These are phyloP conservation scores for Cystofilobasidium bisporidii DNA, from an alignment of 768 basidiomycete species.

Conservation along the genomic window DNA sequence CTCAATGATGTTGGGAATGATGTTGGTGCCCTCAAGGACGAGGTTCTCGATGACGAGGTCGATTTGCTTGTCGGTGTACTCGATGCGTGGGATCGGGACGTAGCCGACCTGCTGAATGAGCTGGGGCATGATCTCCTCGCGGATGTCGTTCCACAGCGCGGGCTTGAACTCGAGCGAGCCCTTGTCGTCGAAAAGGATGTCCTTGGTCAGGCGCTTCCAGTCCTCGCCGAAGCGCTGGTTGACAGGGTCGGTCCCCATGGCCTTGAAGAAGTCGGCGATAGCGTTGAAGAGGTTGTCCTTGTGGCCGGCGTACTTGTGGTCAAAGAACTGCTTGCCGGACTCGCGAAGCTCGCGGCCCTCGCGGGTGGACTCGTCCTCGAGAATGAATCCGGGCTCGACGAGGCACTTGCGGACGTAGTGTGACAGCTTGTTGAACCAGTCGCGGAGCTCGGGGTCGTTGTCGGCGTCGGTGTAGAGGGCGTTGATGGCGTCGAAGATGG, in stretches of 20 bases:
- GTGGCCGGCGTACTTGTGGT: slow-evolving; percentile 60
- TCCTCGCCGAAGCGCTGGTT: slow-evolving; percentile 56
- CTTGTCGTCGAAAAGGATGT: slow-evolving; percentile 58
- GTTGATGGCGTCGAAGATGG: slow-evolving; percentile 60
- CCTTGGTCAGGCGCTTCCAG: slow-evolving; percentile 61
- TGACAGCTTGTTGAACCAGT: slow-evolving; percentile 61
- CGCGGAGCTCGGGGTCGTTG: slow-evolving; percentile 61
- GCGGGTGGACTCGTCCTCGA: slow-evolving; percentile 63
- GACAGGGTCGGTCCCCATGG: slow-evolving; percentile 56
- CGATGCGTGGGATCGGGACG: slow-evolving; percentile 66
- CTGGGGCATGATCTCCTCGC: slow-evolving; percentile 68
- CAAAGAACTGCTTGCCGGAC: slow-evolving; percentile 66
- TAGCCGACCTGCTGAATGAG: slow-evolving; percentile 59
- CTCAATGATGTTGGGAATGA: slow-evolving; percentile 58
- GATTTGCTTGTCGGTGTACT: slow-evolving; percentile 76
- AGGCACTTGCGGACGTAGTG: slow-evolving; percentile 59
- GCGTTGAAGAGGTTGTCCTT: slow-evolving; percentile 70
- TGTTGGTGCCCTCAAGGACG: slow-evolving; percentile 66
- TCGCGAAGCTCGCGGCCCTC: slow-evolving; percentile 60
- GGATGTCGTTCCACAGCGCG: slow-evolving; percentile 73
- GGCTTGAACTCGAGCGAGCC: slow-evolving; percentile 82
- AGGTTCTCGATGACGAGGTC: slow-evolving; percentile 92
- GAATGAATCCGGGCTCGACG: slow-evolving; percentile 71
- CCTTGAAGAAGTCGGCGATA: slow-evolving; percentile 66
- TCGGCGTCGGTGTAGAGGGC: slow-evolving; percentile 63